Conservation (phyloP, 345 rosid genomes). For the Rhizophora apiculata region DNA sequence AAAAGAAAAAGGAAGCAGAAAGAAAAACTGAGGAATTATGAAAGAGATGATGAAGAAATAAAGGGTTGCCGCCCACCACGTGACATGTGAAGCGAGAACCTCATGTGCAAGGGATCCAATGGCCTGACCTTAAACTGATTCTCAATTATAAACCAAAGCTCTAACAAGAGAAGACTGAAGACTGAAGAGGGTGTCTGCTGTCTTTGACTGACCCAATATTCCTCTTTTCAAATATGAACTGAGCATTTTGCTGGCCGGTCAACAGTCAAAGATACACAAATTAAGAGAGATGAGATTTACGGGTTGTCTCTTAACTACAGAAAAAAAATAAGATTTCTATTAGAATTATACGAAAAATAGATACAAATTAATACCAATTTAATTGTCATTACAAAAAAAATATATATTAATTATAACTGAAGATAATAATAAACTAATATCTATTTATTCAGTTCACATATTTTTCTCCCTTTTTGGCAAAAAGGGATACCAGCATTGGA, state of each 20-base stretch:
- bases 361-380: no score
- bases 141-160: background rate
- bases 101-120: conserved; percentile 58
- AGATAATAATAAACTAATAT: no score
- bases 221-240: background rate
- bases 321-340: background rate
- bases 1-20: background rate
- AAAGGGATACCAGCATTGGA: background rate
- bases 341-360: no score
- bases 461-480: background rate
- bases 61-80: conserved; percentile 34
- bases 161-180: background rate
- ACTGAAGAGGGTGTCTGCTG: background rate
- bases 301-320: background rate
- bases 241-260: conserved; percentile 30
- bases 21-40: background rate
- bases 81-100: conserved; percentile 36
- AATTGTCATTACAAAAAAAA: background rate
- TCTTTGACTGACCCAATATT: conserved; percentile 24
- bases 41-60: background rate
- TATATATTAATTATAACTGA: no score
- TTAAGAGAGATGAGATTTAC: background rate
- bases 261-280: conserved; percentile 47
- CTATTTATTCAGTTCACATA: background rate
- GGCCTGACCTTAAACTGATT: conserved; percentile 7